These are phyloP conservation scores for Ganoderma resinaceum DNA, from an alignment of 1,284 basidiomycete genomes.

Conservation along the genomic window DNA sequence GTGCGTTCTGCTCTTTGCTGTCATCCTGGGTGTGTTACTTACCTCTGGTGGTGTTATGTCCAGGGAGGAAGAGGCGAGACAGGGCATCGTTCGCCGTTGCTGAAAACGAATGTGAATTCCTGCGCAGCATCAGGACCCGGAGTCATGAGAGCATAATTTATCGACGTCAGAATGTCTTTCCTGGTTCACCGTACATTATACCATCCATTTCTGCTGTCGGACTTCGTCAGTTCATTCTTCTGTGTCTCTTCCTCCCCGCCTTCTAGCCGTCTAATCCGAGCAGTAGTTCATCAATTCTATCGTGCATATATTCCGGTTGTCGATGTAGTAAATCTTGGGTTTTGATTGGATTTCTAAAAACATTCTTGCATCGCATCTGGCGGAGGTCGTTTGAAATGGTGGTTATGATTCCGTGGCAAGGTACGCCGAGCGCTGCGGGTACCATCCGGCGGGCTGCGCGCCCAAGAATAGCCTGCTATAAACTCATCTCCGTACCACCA, in stretches of 20 bases:
- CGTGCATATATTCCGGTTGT: neutral
- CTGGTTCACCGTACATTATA: neutral
- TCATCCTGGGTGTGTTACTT: neutral
- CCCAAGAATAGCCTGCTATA: neutral
- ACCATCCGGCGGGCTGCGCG: neutral
- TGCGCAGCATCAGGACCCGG: too few relatives aligned
- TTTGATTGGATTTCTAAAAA: neutral
- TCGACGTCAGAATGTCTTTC: neutral
- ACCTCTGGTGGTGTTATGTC: neutral
- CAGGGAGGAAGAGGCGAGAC: conserved; percentile 45
- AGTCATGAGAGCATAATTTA: neutral
- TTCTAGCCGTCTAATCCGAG: neutral
- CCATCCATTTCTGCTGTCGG: neutral
- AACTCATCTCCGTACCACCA: conserved; percentile 7
- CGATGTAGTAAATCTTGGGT: neutral
- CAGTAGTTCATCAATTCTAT: neutral
- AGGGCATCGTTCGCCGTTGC: conserved; percentile 57
- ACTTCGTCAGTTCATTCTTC: neutral
- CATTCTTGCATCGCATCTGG: neutral
- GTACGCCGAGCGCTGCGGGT: neutral
- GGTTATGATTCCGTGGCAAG: neutral
- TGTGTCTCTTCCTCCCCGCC: neutral
- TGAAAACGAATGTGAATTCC: neutral
- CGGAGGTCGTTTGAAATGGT: neutral
- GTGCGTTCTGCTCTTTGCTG: conserved; percentile 42